Conservation (phyloP, 2,329 filamentous ascomycete genomes). For the Epichloe baconii region DNA sequence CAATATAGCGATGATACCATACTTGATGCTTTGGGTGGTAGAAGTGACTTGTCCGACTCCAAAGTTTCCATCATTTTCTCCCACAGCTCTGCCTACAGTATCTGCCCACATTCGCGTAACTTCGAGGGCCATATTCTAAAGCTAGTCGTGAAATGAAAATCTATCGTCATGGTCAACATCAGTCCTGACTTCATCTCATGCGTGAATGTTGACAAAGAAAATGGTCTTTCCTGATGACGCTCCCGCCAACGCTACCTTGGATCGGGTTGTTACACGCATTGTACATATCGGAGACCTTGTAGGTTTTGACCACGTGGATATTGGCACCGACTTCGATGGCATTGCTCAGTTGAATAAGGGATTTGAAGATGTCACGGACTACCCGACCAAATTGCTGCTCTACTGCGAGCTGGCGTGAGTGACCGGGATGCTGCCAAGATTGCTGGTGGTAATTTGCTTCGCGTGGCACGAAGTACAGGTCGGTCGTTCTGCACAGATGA, state of each 20-base stretch:
- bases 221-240: slow-evolving; percentile 60
- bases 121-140: slow-evolving; percentile 74
- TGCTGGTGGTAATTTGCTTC: slow-evolving; percentile 65
- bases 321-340: slow-evolving; percentile 85
- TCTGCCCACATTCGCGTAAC: slow-evolving; percentile 84
- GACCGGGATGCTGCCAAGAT: slow-evolving; percentile 63
- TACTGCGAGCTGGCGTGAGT: slow-evolving; percentile 60
- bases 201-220: slow-evolving; percentile 39
- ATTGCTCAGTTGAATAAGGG: slow-evolving; percentile 55
- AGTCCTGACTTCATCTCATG: slow-evolving; percentile 73
- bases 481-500: slow-evolving; percentile 54
- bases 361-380: slow-evolving; percentile 75
- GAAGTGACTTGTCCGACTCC: slow-evolving; percentile 54
- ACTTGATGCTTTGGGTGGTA: slow-evolving; percentile 62
- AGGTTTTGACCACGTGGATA: slow-evolving; percentile 75
- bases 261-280: slow-evolving; percentile 69
- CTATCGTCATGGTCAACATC: slow-evolving; percentile 88
- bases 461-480: slow-evolving; percentile 71
- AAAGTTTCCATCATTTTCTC: slow-evolving; percentile 77
- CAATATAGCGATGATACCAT: slow-evolving; percentile 62
- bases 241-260: slow-evolving; percentile 56
- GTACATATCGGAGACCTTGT: slow-evolving; percentile 69
- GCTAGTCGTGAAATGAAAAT: slow-evolving; percentile 58
- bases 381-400: slow-evolving; percentile 60
- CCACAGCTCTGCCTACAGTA: slow-evolving; percentile 66